phyloP scores from a whole-genome alignment of 176 grass and related monocot species.

The Eleusine coracana region DNA sequence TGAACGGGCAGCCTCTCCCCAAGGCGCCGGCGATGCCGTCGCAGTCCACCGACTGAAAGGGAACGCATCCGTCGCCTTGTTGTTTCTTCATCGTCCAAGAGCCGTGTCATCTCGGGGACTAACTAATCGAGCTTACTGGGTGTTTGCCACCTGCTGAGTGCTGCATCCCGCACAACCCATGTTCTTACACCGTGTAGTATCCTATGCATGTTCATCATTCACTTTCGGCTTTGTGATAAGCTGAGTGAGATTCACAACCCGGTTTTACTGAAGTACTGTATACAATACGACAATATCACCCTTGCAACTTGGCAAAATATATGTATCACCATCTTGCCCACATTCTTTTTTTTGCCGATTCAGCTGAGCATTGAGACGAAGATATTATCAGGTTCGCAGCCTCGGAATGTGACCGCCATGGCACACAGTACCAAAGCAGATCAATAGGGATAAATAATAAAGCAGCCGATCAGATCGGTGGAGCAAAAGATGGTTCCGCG shows the following conservation, averaged over 20 bases:
- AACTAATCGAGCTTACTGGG: too few relatives aligned
- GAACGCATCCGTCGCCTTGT: background rate
- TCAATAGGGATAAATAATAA: too few relatives aligned
- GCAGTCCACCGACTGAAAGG: background rate
- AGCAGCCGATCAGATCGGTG: too few relatives aligned
- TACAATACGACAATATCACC: background rate
- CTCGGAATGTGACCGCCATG: background rate
- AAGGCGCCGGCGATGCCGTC: background rate
- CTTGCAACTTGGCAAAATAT: too few relatives aligned
- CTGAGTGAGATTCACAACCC: background rate
- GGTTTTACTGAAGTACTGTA: background rate
- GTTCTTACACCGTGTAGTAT: too few relatives aligned
- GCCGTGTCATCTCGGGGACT: too few relatives aligned
- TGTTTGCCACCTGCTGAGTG: too few relatives aligned
- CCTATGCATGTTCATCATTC: background rate
- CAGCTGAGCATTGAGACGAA: background rate
- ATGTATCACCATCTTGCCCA: too few relatives aligned
- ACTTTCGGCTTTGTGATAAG: background rate
- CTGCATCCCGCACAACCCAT: too few relatives aligned
- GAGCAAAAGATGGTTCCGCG: background rate
- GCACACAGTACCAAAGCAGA: too few relatives aligned
- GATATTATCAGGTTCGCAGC: background rate
- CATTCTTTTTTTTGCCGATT: background rate
- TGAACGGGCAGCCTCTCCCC: conserved; percentile 40
- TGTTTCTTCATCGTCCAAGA: background rate